phyloP scores from a whole-genome alignment of 2,329 filamentous ascomycete species.

The Fonsecaea multimorphosa region DNA sequence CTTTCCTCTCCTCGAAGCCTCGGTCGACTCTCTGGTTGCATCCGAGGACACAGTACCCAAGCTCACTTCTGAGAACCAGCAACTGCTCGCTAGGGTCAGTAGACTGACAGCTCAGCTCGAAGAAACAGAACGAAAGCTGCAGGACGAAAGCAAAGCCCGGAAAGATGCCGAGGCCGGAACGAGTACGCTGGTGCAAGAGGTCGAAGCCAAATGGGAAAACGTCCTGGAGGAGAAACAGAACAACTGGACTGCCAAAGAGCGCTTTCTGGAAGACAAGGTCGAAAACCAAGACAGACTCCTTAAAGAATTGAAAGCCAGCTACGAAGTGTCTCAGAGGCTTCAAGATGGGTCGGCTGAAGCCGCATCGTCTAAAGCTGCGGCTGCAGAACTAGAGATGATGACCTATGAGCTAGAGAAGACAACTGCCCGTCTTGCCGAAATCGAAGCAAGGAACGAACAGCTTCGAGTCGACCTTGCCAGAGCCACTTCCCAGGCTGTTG shows the following conservation, averaged over 20 bases:
- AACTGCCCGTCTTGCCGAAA: conserved; percentile 81
- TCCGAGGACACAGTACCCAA: conserved; percentile 92
- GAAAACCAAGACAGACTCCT: conserved; percentile 91
- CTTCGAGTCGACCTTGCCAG: conserved; percentile 89
- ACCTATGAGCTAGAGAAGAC: conserved; percentile 90
- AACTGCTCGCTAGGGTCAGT: conserved; percentile 78
- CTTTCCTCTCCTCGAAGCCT: conserved; percentile 93
- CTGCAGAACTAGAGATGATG: conserved; percentile 91
- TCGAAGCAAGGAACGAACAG: conserved; percentile 94
- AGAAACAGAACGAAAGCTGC: conserved; percentile 78
- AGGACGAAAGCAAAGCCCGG: conserved; percentile 74
- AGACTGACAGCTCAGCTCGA: conserved; percentile 81
- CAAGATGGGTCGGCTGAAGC: conserved; percentile 68
- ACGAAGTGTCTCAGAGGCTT: conserved; percentile 91
- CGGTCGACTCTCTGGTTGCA: conserved; percentile 88
- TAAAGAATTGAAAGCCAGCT: conserved; percentile 94
- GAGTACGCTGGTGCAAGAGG: conserved; percentile 82
- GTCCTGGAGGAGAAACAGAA: conserved; percentile 92
- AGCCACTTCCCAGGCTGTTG: conserved; percentile 73
- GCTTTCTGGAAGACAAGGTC: conserved; percentile 86
- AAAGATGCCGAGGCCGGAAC: conserved; percentile 77
- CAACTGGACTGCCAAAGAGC: conserved; percentile 96
- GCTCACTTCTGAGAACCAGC: conserved; percentile 84
- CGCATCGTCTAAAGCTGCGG: conserved; percentile 71
- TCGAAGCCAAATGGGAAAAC: conserved; percentile 87